Base-by-base conservation (phyloP, 2,329 filamentous ascomycete species). In the Xylaria sp. region DNA sequence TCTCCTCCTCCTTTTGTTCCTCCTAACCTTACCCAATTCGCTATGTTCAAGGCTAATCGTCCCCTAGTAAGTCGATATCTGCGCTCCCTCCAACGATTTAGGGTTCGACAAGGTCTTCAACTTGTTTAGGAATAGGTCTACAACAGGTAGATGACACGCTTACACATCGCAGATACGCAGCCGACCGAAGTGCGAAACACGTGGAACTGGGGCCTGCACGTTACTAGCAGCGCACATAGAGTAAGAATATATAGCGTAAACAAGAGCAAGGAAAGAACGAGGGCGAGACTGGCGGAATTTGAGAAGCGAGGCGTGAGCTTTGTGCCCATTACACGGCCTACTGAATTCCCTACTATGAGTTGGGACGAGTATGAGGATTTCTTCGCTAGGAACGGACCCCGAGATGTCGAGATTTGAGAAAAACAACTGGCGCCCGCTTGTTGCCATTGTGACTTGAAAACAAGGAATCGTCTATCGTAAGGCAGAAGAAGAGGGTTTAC, bases 191-290 rank as follows among this genome's bases (percentile, higher is more conserved):
- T 87, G 0, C 75, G 85, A 11, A 78, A 80, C 4, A 77, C 83
- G 0, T 88, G 80, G 82, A 90, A 90, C 68, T 89, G 86, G 85
- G 87, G 84, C 15, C 73, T 90, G 19, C 87, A 89, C 68, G 86
- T 90, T 3, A 90, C 87, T 0, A 84, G 80, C 6, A 85, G 81
- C 0, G 87, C 83, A 58, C 87, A 89, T 63, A 78, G 85, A 1
- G 79, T 89, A 66, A 83, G 80, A 52, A 73, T 89, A 6, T 90
- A 88, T 72, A 89, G 86, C 66, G 81, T 89, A 54, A 89, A 89
- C 73, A 80, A 75, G 66, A 77, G 74, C 1, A 79, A 76, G 35
- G 78, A 80, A 1, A 64, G 66, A 2, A 89, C 86, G 0, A 79
- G 77, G 17, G 74, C 73, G 31, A 76, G 85, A 0, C 73, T 89